Percentiles rank a stretch among this genome's conserved stretches.
phyloP scores from a whole-genome alignment of 257 asterid species.

The Striga asiatica region DNA sequence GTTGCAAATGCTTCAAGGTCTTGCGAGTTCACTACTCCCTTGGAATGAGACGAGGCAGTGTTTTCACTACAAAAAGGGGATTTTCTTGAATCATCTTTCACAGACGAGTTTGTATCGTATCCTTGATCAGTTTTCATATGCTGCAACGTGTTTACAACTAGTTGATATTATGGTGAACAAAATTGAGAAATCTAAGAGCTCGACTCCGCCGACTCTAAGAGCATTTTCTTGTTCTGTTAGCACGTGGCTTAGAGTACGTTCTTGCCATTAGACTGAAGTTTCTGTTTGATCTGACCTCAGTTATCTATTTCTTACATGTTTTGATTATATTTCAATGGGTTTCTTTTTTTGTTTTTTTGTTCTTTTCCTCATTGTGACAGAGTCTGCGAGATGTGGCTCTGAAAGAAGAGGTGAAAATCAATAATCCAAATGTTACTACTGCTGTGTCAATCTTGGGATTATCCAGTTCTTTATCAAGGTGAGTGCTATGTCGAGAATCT shows the following conservation, averaged over 20 bases:
- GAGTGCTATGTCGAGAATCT: conserved; percentile 14
- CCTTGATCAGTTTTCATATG: too few relatives aligned
- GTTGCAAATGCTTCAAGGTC: conserved; percentile 86
- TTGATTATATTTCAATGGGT: background rate
- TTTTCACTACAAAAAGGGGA: conserved; percentile 50
- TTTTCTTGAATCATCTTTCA: conserved; percentile 20
- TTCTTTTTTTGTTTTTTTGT: too few relatives aligned
- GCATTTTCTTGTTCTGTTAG: conserved; percentile 72
- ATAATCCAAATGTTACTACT: conserved; percentile 32
- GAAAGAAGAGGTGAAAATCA: conserved; percentile 73
- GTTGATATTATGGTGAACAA: too few relatives aligned
- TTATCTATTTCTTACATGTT: background rate
- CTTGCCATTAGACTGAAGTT: background rate
- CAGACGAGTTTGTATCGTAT: too few relatives aligned
- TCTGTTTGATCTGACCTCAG: conserved; percentile 2
- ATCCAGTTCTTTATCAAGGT: conserved; percentile 90
- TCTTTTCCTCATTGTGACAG: conserved; percentile 24
- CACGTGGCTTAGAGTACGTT: conserved; percentile 59
- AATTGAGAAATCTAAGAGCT: too few relatives aligned
- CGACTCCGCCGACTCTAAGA: conserved; percentile 71
- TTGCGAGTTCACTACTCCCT: conserved; percentile 47
- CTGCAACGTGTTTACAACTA: too few relatives aligned
- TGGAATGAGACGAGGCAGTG: conserved; percentile 50
- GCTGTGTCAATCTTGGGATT: conserved; percentile 75
- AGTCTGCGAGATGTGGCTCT: conserved; percentile 64